A percentile compares a stretch with the other conserved stretches of the same genome.
phyloP scores from a whole-genome alignment of 75 land plant species.

The Larix kaempferi region DNA sequence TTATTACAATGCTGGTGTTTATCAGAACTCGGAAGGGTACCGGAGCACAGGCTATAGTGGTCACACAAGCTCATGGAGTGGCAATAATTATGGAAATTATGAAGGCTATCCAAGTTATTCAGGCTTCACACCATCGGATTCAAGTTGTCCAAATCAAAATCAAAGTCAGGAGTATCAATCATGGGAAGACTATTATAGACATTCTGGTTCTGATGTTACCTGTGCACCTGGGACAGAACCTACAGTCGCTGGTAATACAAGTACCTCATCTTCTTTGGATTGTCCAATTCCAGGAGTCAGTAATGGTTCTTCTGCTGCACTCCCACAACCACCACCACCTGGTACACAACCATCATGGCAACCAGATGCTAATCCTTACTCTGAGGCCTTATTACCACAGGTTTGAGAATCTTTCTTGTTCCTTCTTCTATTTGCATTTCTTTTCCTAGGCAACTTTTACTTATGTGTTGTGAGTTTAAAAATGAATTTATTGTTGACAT shows the following conservation, averaged over 20 bases:
- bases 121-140: constrained; percentile 24
- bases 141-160: constrained; percentile 35
- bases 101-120: constrained; percentile 37
- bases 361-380: constrained; percentile 24
- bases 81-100: constrained; percentile 49
- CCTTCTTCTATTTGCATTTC: not conserved
- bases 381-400: not conserved
- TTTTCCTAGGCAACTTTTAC: not conserved
- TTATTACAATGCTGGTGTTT: constrained; percentile 81
- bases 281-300: constrained; percentile 43
- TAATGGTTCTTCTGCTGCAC: constrained; percentile 22
- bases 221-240: constrained; percentile 72
- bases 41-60: constrained; percentile 43
- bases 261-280: constrained; percentile 26
- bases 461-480: not conserved
- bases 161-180: constrained; percentile 57
- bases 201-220: constrained; percentile 38
- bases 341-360: constrained; percentile 63
- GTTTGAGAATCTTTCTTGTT: not conserved
- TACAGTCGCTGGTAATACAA: constrained; percentile 14
- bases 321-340: constrained; percentile 67
- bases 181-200: constrained; percentile 72
- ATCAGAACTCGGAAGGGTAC: constrained; percentile 75
- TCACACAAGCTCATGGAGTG: constrained; percentile 66
- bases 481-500: not conserved